phyloP scores from a whole-genome alignment of 805 yeast species.

The Wickerhamiella kurtzmanii region DNA sequence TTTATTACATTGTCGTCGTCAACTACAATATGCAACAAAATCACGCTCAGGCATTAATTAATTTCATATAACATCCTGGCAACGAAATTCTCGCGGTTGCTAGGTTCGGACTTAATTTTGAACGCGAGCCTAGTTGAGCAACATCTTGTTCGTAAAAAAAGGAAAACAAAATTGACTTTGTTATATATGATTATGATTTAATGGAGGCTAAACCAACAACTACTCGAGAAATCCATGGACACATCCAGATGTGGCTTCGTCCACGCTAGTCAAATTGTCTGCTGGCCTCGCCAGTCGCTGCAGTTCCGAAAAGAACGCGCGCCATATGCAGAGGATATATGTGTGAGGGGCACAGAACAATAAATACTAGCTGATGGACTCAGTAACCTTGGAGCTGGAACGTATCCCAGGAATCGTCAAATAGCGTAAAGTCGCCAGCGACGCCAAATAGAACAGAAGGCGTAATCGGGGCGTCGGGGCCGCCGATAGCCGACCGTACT shows the following conservation, averaged over 20 bases:
- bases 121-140: no score
- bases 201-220: not conserved
- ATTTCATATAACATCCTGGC: no score
- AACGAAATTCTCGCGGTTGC: no score
- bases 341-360: not conserved
- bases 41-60: no score
- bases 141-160: no score
- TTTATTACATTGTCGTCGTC: not conserved
- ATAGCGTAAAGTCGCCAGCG: conserved; percentile 18
- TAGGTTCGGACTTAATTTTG: no score
- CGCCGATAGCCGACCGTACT: conserved; percentile 16
- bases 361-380: not conserved
- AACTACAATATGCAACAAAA: no score
- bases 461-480: conserved; percentile 15
- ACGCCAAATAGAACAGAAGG: conserved; percentile 14
- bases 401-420: conserved; percentile 14
- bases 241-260: not conserved
- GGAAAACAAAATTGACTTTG: no score
- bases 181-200: no score
- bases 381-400: not conserved
- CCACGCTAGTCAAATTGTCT: not conserved
- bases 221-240: not conserved
- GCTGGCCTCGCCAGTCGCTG: conserved; percentile 2
- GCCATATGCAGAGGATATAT: conserved; percentile 4
- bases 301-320: conserved; percentile 2